These are phyloP conservation scores for Geotrichum phurueaensis DNA, from an alignment of 1,139 yeast species.

Conservation along the genomic window DNA sequence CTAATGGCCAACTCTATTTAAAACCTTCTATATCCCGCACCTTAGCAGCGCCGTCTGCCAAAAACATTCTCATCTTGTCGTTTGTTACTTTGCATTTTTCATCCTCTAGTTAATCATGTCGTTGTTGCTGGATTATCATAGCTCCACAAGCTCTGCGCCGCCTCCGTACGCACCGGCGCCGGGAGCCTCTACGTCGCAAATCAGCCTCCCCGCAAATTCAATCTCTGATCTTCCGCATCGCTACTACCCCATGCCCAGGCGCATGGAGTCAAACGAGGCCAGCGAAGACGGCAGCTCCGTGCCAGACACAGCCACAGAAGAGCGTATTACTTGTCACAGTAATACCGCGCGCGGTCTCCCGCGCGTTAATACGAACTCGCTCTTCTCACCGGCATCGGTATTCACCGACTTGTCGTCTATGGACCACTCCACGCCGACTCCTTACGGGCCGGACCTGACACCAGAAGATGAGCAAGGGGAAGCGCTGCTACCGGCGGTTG, in stretches of 20 bases:
- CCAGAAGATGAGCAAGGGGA: not conserved
- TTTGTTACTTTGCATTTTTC: not conserved
- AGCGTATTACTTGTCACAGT: not conserved
- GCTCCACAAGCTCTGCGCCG: constrained; percentile 6
- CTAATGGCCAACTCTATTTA: not conserved
- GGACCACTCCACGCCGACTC: not conserved
- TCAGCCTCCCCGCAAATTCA: constrained; percentile 2
- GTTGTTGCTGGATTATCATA: constrained; percentile 5
- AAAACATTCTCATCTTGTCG: not conserved
- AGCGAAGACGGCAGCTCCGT: not conserved
- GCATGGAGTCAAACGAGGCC: constrained; percentile 3
- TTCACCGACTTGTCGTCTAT: constrained; percentile 1
- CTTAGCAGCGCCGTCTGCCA: not conserved
- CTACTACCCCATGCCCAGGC: constrained; percentile 13
- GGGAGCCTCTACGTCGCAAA: not conserved
- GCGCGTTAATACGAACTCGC: not conserved
- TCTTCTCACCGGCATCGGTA: constrained; percentile 9
- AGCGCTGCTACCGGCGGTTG: not conserved
- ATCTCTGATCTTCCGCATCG: constrained; percentile 5
- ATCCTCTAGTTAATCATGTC: not conserved
- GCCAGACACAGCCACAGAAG: not conserved
- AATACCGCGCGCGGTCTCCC: not conserved
- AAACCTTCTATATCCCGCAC: not conserved
- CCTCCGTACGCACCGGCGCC: constrained; percentile 11
- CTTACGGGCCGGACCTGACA: not conserved